Base-by-base conservation (phyloP, 805 yeast species). In the Saturnispora bothae region DNA sequence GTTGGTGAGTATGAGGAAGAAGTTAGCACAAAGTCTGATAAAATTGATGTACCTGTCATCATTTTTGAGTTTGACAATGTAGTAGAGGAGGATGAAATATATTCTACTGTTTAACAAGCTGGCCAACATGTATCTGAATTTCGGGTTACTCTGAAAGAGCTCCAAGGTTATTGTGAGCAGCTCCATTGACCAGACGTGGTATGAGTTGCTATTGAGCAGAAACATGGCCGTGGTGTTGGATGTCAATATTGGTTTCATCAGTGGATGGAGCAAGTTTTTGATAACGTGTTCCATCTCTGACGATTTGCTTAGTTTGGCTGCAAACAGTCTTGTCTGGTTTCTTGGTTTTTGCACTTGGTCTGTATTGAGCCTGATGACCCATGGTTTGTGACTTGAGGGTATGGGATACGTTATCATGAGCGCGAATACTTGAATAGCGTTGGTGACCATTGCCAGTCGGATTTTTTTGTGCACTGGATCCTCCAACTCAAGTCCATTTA, bases 111-210 rank as follows among this genome's bases (percentile, higher is more conserved):
- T 69, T 10, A 33, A 31, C 32, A 66, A 63, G 12, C 66, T 64
- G 3, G 67, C 56, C 22, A 75, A 58, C 36, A 65, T 60, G 14
- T 52, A 50, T 41, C 67, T 66, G 49, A 80, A 77, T 34, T 57
- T 57, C 42, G 64, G 65, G 57, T 89, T 89, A 48, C 85, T 77
- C 51, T 83, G 89, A 25, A 73, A 59, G 31, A 85, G 59, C 49
- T 83, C 94, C 83, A 94, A 83, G 13, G 82, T 47, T 7, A 88
- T 52, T 52, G 80, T 66, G 5, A 74, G 56, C n/a, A 71, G 52
- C 50, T 80, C 88, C 3, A 66, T 59, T 2, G 75, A 54, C 78
- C 86, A 65, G 15, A 66, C 49, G 4, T 57, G 44, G 1, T 55
- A 17, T n/a, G 36, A n/a, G 15, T 45, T 47, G 6, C 48, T 34